These are phyloP conservation scores for Aspergillus tanneri DNA, from an alignment of 2,329 filamentous ascomycete species.

Conservation along the genomic window DNA sequence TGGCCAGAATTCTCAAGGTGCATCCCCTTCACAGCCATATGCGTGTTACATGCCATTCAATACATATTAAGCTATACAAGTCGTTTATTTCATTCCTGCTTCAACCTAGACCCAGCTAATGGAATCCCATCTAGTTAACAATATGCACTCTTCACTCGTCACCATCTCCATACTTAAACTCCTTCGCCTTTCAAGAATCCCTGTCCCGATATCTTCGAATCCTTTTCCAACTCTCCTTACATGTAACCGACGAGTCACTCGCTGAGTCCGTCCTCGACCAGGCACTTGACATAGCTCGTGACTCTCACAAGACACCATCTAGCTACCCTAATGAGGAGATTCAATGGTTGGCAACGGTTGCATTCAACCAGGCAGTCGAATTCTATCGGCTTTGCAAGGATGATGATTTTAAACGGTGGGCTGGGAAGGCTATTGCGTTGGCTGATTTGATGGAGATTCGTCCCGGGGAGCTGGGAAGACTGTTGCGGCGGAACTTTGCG, in stretches of 20 bases:
- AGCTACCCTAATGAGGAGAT: slow-evolving; percentile 56
- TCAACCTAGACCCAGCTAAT: neutral
- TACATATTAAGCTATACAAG: no score
- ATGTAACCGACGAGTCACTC: slow-evolving; percentile 25
- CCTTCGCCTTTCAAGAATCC: slow-evolving; percentile 42
- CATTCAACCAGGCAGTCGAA: slow-evolving; percentile 59
- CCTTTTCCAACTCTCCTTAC: slow-evolving; percentile 66
- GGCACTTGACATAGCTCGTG: slow-evolving; percentile 25
- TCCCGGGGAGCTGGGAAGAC: slow-evolving; percentile 21
- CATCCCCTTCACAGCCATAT: no score
- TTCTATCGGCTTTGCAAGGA: slow-evolving; percentile 42
- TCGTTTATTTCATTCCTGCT: no score
- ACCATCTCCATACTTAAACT: slow-evolving; percentile 46
- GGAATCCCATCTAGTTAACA: slow-evolving; percentile 51
- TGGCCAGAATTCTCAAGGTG: slow-evolving; percentile 45
- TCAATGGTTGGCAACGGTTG: slow-evolving; percentile 55
- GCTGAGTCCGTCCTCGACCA: slow-evolving; percentile 39
- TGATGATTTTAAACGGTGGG: slow-evolving; percentile 37
- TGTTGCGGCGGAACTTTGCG: slow-evolving; percentile 31
- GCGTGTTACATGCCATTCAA: no score
- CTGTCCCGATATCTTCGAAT: slow-evolving; percentile 77
- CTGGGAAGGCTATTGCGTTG: slow-evolving; percentile 35
- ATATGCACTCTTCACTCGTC: slow-evolving; percentile 64
- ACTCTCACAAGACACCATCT: neutral
- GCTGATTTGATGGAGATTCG: slow-evolving; percentile 29